Evolutionary conservation across 2,329 filamentous ascomycete species (phyloP).

Genomic region (Clonostachys rosea): DNA sequence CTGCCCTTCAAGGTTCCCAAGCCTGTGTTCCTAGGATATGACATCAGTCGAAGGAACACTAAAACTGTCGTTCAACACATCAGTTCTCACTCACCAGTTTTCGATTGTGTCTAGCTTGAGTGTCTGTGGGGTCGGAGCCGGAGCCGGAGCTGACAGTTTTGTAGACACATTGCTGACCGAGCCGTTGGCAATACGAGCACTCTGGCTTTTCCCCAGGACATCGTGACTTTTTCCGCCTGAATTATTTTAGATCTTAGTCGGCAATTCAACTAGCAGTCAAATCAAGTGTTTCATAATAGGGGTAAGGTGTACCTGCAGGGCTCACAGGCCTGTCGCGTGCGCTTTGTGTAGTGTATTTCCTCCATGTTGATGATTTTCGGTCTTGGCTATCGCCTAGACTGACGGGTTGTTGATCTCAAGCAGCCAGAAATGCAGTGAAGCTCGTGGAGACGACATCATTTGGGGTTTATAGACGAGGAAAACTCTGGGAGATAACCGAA

Average conservation of each 20-base stretch:
- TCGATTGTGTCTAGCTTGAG: constrained; percentile 16
- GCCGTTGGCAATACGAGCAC: constrained; percentile 42
- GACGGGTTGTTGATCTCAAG: no score
- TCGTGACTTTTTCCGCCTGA: constrained; percentile 43
- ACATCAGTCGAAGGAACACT: no score
- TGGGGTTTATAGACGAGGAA: no score
- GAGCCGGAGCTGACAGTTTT: constrained; percentile 7
- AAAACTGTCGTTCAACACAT: no score
- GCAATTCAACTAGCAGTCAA: background rate
- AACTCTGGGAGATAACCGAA: no score
- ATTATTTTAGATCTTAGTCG: background rate
- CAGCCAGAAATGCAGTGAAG: no score
- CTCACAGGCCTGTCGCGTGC: constrained; percentile 19
- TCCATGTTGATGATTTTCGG: background rate
- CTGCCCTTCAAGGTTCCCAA: constrained; percentile 21
- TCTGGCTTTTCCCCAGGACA: constrained; percentile 43
- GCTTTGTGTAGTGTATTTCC: background rate
- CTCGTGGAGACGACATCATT: no score
- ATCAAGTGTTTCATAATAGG: no score
- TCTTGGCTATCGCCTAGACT: no score
- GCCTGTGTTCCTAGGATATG: constrained; percentile 18
- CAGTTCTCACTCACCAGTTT: constrained; percentile 15
- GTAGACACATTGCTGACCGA: constrained; percentile 40
- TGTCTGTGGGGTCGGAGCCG: constrained; percentile 1
- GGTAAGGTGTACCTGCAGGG: constrained; percentile 18